Conservation (phyloP, 768 basidiomycete species). For the Rubroboletus satanas region DNA sequence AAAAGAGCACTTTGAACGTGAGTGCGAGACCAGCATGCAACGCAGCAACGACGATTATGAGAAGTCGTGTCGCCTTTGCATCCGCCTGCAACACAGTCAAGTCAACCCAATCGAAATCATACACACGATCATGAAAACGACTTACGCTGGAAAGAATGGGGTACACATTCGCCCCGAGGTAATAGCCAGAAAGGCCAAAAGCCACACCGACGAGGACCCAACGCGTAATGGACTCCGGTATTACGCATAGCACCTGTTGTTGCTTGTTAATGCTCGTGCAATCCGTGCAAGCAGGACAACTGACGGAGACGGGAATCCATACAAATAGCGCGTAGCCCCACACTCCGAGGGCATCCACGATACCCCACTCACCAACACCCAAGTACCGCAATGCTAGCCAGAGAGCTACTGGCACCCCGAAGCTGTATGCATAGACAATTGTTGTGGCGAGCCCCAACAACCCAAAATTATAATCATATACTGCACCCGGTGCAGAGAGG, state of each 20-base stretch:
- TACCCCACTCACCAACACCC: constrained; percentile 85
- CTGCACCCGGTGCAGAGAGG: constrained; percentile 55
- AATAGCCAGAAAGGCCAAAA: constrained; percentile 81
- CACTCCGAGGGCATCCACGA: constrained; percentile 75
- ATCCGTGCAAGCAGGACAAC: constrained; percentile 23
- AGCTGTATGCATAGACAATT: constrained; percentile 83
- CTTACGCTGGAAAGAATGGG: constrained; percentile 82
- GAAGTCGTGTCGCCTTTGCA: constrained; percentile 77
- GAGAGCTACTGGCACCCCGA: constrained; percentile 74
- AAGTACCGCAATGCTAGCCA: constrained; percentile 85
- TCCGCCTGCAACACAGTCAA: constrained; percentile 54
- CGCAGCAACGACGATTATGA: constrained; percentile 70
- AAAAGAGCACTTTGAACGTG: constrained; percentile 73
- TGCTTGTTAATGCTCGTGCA: neutral
- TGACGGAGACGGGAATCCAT: constrained; percentile 84
- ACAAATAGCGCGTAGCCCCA: constrained; percentile 84
- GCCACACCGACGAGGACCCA: constrained; percentile 76
- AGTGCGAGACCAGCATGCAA: constrained; percentile 81
- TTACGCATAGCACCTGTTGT: constrained; percentile 73
- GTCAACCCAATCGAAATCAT: neutral
- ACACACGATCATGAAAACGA: constrained; percentile 9
- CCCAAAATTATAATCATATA: constrained; percentile 81
- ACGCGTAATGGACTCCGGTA: constrained; percentile 76
- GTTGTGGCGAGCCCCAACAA: constrained; percentile 78
- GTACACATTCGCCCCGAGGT: constrained; percentile 81